Conservation (phyloP, 1,284 basidiomycete species). For the Limonomyces culmigenus region DNA sequence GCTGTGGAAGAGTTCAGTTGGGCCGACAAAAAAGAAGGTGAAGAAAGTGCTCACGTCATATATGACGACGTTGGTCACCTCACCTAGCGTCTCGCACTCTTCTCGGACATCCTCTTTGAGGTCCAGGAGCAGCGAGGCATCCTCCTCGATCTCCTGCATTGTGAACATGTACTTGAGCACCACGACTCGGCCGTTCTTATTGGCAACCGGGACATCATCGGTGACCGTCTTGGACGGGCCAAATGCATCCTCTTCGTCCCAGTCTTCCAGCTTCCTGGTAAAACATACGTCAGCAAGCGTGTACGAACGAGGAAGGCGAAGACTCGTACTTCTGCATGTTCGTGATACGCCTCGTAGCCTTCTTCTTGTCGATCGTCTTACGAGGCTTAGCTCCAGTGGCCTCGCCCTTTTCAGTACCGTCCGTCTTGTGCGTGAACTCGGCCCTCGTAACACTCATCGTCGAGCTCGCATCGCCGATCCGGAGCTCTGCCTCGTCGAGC, state of each 20-base stretch:
- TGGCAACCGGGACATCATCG: constrained; percentile 25
- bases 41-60: constrained; percentile 62
- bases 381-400: constrained; percentile 33
- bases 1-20: constrained; percentile 25
- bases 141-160: constrained; percentile 72
- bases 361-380: constrained; percentile 68
- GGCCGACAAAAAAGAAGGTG: neutral
- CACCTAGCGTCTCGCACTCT: constrained; percentile 82
- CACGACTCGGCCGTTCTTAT: constrained; percentile 63
- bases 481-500: constrained; percentile 84
- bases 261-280: constrained; percentile 69
- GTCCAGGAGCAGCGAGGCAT: constrained; percentile 78
- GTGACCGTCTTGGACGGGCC: constrained; percentile 46
- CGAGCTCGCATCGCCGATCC: constrained; percentile 60
- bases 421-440: constrained; percentile 59
- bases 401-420: constrained; percentile 12
- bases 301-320: neutral
- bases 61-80: constrained; percentile 91
- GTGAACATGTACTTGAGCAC: constrained; percentile 95
- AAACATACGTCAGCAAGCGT: too few species aligned
- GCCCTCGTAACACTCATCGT: constrained; percentile 77
- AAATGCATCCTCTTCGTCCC: constrained; percentile 77
- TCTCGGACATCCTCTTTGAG: constrained; percentile 94
- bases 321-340: constrained; percentile 74
- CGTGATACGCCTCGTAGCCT: constrained; percentile 60